Evolutionary conservation across 345 rosid genomes (phyloP), one percentile per base, ranked within the genome.

Genomic region (Alliaria petiolata): DNA sequence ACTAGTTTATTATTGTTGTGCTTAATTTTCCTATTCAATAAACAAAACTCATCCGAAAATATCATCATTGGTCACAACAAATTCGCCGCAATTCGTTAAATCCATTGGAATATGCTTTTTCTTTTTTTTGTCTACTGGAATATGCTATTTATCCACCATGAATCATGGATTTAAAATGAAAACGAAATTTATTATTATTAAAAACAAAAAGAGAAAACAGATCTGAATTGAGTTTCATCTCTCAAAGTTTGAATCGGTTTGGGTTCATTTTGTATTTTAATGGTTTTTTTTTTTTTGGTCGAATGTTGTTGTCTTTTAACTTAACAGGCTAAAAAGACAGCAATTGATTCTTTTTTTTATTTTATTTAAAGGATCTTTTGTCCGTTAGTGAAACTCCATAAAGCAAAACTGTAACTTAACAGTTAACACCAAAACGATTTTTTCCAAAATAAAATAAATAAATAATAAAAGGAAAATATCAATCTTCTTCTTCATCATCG

Each of bases 141-240:
- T 49, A 50, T 36, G 59, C 59, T 50, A 16, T 14, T 50, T 25
- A 46, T 20, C 16, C n/a, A n/a, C n/a, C n/a, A n/a, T n/a, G n/a
- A n/a, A n/a, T n/a, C n/a, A n/a, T n/a, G n/a, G n/a, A n/a, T n/a
- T n/a, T n/a, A n/a, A n/a, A n/a, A n/a, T n/a, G n/a, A 44, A 25
- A 11, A 44, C 6, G 0, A 11, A n/a, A 35, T n/a, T 6, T 45
- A 10, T 5, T 16, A 33, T 25, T 26, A 12, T 7, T 17, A 5
- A 34, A 46, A 1, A 11, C 7, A 19, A 8, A 19, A 55, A 33
- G 35, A 74, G 70, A 67, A 74, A 58, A 40, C 67, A 67, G 39
- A 74, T 50, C 36, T 8, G 54, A 66, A 40, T 67, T 66, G 72
- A 74, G 56, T 74, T 59, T n/a, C 51, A 62, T 44, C 35, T n/a